A percentile compares a stretch with the other conserved stretches of the same genome.
These are phyloP conservation scores for Pythium aristosporum DNA, from an alignment of 352 stramenopile genomes.

Conservation along the genomic window DNA sequence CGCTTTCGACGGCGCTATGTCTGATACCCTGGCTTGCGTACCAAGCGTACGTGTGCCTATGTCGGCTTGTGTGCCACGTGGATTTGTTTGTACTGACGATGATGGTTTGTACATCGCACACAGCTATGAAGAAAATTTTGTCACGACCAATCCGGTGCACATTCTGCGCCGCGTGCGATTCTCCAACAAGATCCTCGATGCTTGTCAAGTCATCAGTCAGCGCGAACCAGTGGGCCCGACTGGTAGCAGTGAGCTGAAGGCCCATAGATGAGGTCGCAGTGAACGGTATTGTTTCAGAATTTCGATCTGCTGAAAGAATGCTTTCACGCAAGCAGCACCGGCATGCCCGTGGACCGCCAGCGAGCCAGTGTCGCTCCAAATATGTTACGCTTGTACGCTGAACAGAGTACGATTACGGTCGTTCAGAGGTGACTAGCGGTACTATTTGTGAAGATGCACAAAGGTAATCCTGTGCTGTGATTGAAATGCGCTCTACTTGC, in stretches of 20 bases:
- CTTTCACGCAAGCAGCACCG: too few species aligned
- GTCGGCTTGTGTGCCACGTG: neutral
- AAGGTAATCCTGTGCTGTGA: too few species aligned
- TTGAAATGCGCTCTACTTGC: too few species aligned
- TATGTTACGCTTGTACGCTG: too few species aligned
- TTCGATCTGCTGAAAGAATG: too few species aligned
- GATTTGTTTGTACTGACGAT: neutral
- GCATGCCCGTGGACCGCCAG: too few species aligned
- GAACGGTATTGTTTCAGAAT: neutral
- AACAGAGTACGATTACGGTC: too few species aligned
- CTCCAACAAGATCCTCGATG: slow-evolving; percentile 75
- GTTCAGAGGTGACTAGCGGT: too few species aligned
- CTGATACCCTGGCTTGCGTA: slow-evolving; percentile 62
- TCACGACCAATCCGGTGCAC: slow-evolving; percentile 66
- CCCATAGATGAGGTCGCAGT: slow-evolving; percentile 4
- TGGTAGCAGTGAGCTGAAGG: slow-evolving; percentile 4
- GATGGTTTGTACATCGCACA: neutral
- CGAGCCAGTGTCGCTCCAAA: too few species aligned
- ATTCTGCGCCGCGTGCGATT: slow-evolving; percentile 67
- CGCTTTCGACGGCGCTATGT: slow-evolving; percentile 39
- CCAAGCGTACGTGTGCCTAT: slow-evolving; percentile 49
- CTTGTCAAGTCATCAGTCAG: slow-evolving; percentile 34
- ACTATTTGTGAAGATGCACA: too few species aligned
- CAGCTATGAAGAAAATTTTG: slow-evolving; percentile 78
- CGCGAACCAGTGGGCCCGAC: slow-evolving; percentile 11